Evolutionary conservation across 1,139 yeast genomes (phyloP), one percentile per base, ranked within the genome.

Genomic region (Scheffersomyces stambukii): DNA sequence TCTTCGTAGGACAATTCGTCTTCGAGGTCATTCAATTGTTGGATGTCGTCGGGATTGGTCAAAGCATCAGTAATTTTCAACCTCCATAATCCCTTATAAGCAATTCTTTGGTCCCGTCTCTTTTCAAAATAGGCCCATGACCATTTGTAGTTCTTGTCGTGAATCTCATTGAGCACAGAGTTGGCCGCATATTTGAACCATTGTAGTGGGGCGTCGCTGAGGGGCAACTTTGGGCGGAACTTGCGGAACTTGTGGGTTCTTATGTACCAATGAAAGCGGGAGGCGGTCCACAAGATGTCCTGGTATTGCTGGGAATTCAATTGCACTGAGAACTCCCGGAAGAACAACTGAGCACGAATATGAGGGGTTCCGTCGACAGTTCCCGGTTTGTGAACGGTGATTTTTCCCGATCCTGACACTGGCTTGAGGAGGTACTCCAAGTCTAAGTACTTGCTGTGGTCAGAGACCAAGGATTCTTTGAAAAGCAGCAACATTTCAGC

Each of bases 161-260:
- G 95, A 20, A 93, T 80, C 50, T 88, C 96, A 36, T 76, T 66
- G 29, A 75, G 59, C 3, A 91, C 82, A 11, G 85, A 77, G 16
- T 71, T 60, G 0, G 84, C 93, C 2, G 91, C 83, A 51, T 83
- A 93, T 40, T 64, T 57, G 45, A 91, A 75, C 98, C 98, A 93
- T 23, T 73, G 78, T 29, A 55, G 63, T 0, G 97, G 95, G 40
- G 80, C 75, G 27, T 86, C 83, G 27, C 63, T 50, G 3, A 79
- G 75, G 0, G 82, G 29, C 4, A 57, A 64, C 19, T 56, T 57
- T 1, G 98, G 98, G 41, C 93, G 73, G 31, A 70, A 64, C 37
- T 71, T 75, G 42, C 86, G 75, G 50, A 79, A 89, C 47, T 77
- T 82, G 40, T 78, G 76, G 0, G 96, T 84, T 43, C 78, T 80